phyloP scores from a whole-genome alignment of 805 yeast species.

The Candida wancherniae region DNA sequence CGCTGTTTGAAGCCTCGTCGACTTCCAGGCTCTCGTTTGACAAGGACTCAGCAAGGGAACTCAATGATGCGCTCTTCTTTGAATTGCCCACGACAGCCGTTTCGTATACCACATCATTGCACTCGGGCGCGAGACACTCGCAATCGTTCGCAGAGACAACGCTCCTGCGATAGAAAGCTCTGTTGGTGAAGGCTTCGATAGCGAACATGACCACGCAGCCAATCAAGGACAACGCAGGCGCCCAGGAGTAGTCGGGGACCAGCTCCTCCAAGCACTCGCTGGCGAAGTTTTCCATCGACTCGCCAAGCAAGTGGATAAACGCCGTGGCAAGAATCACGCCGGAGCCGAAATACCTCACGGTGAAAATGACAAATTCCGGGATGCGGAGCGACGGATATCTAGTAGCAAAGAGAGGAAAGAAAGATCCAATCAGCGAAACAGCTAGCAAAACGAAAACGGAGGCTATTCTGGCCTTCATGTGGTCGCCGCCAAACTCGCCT shows the following conservation, averaged over 20 bases:
- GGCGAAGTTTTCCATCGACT: constrained; percentile 20
- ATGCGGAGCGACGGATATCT: constrained; percentile 16
- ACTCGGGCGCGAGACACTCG: no score
- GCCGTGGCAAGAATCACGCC: constrained; percentile 35
- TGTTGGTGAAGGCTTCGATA: constrained; percentile 20
- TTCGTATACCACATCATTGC: no score
- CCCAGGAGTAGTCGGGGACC: constrained; percentile 27
- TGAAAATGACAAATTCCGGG: constrained; percentile 22
- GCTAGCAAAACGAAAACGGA: constrained; percentile 26
- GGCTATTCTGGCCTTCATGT: constrained; percentile 22
- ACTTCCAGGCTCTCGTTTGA: no score
- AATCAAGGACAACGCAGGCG: constrained; percentile 30
- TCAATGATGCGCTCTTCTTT: no score
- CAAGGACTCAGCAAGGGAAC: no score
- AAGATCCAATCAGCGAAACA: constrained; percentile 24
- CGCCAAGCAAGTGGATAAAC: constrained; percentile 30
- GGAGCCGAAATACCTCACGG: constrained; percentile 25
- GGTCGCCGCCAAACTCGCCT: constrained; percentile 7
- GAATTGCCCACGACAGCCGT: no score
- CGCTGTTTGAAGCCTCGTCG: no score
- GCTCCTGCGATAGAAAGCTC: constrained; percentile 7
- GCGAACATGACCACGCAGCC: constrained; percentile 28
- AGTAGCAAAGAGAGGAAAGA: constrained; percentile 25
- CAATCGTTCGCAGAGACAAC: no score
- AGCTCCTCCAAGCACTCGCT: constrained; percentile 25